These are phyloP conservation scores for Rosa rugosa DNA, from an alignment of 306 rosid species.

Conservation along the genomic window DNA sequence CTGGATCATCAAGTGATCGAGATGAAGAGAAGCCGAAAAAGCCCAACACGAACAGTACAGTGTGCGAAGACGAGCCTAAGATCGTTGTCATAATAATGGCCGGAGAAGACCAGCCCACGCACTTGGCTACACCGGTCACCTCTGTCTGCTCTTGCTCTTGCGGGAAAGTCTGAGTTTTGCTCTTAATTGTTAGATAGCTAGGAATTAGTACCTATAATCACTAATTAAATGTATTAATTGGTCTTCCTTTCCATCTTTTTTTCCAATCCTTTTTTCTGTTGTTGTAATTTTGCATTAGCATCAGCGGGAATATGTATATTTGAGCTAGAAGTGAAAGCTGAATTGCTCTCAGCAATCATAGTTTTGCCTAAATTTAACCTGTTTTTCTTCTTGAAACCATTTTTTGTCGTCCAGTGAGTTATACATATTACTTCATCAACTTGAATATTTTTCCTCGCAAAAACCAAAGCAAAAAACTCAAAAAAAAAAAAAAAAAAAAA, in stretches of 20 bases:
- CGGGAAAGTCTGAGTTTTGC: constrained; percentile 1
- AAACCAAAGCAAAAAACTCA: not conserved
- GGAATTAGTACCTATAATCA: not conserved
- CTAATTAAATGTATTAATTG: not conserved
- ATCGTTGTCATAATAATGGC: constrained; percentile 55
- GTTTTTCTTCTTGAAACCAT: not conserved
- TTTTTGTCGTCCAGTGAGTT: no score
- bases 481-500: not conserved
- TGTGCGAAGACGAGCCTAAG: constrained; percentile 26
- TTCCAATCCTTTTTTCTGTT: not conserved
- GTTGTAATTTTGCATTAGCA: not conserved
- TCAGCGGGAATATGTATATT: not conserved
- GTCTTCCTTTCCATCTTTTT: not conserved
- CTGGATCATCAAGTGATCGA: constrained; percentile 16
- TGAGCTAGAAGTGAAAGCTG: not conserved
- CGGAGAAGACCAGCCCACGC: constrained; percentile 47
- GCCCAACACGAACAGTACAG: not conserved
- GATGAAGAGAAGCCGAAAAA: constrained; percentile 22
- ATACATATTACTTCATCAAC: no score
- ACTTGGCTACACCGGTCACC: constrained; percentile 37
- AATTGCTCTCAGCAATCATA: not conserved
- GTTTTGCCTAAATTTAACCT: not conserved
- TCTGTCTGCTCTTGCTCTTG: not conserved
- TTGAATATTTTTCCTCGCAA: no score
- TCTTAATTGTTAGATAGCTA: not conserved